These are phyloP conservation scores for Hypoxylon sp. DNA, from an alignment of 2,329 filamentous ascomycete genomes.

Conservation along the genomic window DNA sequence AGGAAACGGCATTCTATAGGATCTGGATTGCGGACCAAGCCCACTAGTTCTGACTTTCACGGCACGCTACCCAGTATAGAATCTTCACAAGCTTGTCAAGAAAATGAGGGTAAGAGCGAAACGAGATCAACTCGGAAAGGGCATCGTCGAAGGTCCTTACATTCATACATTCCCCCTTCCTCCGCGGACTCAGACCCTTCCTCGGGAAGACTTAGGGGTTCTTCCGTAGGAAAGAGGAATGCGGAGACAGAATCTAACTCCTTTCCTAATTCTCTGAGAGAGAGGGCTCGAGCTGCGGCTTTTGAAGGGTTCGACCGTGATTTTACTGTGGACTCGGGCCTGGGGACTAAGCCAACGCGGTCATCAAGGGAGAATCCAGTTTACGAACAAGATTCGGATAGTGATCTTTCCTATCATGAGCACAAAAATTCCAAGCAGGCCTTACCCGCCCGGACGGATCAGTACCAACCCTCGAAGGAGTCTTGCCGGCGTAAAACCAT, in stretches of 20 bases:
- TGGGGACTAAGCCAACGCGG: slow-evolving; percentile 33
- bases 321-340: slow-evolving; percentile 25
- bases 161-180: slow-evolving; percentile 45
- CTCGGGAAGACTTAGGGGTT: slow-evolving; percentile 28
- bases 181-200: slow-evolving; percentile 24
- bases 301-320: slow-evolving; percentile 32
- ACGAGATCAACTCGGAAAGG: slow-evolving; percentile 32
- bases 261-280: slow-evolving; percentile 47
- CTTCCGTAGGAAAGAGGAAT: slow-evolving; percentile 25
- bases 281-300: slow-evolving; percentile 41
- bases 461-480: slow-evolving; percentile 31
- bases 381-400: slow-evolving; percentile 16
- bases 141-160: slow-evolving; percentile 49
- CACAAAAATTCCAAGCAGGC: slow-evolving; percentile 41
- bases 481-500: slow-evolving; percentile 42
- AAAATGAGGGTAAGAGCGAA: slow-evolving; percentile 21
- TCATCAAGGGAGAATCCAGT: slow-evolving; percentile 3
- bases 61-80: slow-evolving; percentile 40
- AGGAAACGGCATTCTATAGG: slow-evolving; percentile 49
- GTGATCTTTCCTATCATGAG: slow-evolving; percentile 28
- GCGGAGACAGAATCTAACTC: slow-evolving; percentile 35
- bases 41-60: slow-evolving; percentile 28
- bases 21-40: slow-evolving; percentile 45
- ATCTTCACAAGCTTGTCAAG: slow-evolving; percentile 38
- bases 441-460: slow-evolving; percentile 26